A percentile compares a stretch with the other conserved stretches of the same genome.
Evolutionary conservation across 2,329 filamentous ascomycete species (phyloP).

Genomic region (Balansia obtecta): DNA sequence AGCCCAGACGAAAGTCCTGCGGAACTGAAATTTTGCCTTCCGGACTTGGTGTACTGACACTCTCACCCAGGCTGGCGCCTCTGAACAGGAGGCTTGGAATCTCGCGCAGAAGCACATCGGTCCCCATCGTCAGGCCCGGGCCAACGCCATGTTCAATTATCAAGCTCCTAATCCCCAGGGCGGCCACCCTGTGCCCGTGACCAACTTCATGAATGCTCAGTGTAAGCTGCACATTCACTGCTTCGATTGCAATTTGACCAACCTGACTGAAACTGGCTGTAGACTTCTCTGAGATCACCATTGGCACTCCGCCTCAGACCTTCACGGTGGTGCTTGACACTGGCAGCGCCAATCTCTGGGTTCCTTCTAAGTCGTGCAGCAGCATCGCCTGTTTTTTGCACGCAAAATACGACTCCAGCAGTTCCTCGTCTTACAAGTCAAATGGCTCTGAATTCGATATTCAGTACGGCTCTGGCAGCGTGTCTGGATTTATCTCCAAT

Average conservation of each 20-base stretch:
- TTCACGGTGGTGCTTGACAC: constrained; percentile 99
- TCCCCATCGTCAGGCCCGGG: constrained; percentile 50
- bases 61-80: constrained; percentile 51
- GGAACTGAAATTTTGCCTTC: constrained; percentile 2
- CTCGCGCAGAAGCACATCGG: constrained; percentile 97
- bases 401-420: constrained; percentile 85
- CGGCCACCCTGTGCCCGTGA: constrained; percentile 74
- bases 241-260: neutral
- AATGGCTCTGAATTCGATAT: constrained; percentile 92
- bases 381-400: constrained; percentile 98
- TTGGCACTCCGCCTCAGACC: constrained; percentile 81
- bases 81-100: constrained; percentile 65
- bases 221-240: constrained; percentile 46
- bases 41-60: constrained; percentile 3
- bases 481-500: constrained; percentile 87
- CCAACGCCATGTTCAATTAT: constrained; percentile 70
- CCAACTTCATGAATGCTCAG: constrained; percentile 97
- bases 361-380: constrained; percentile 77
- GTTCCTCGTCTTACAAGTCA: constrained; percentile 83
- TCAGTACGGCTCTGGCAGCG: constrained; percentile 84
- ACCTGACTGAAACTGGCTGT: neutral
- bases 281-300: constrained; percentile 95
- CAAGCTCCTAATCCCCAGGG: constrained; percentile 51
- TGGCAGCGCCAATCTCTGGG: constrained; percentile 98
- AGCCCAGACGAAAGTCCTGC: neutral